Base-by-base conservation (phyloP, 1,284 basidiomycete genomes). In the Entoloma clypeatum region DNA sequence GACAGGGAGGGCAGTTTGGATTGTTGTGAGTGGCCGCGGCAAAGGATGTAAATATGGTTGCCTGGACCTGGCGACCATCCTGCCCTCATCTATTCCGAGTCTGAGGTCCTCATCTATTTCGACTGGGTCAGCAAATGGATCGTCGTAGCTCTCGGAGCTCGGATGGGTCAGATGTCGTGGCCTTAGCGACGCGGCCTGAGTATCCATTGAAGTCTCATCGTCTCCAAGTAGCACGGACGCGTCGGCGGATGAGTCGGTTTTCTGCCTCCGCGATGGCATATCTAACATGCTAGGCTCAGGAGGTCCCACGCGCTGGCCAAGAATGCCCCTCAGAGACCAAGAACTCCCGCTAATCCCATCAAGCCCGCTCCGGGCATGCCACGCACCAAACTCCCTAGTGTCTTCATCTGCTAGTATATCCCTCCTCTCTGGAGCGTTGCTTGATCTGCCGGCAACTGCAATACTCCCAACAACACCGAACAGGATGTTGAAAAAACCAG, bases 371-470 rank as follows among this genome's bases (percentile, higher is more conserved):
- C 56, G 51, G 30, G 58, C 53, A 37, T 63, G 61, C 63, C 62
- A 65, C 16, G 61, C 56, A 7, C 63, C 68, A 42, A 81, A 77
- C 14, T 75, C 71, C 9, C 70, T 65, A 2, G 72, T 69, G 53
- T 88, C 85, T 60, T 88, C 85, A 45, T 88, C 84, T 2, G 77
- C 84, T 24, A 88, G 71, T 76, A 88, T 87, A 55, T 88, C 84
- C 21, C 72, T 68, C 24, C 82, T 64, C 45, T 63, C 55, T 8
- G 53, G 55, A 10, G 53, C 49, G 26, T 48, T 58, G 10, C 55
- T 57, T 33, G 52, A 44, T 17, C 57, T 54, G 13, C 55, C 49
- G 13, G 47, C 49, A 4, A 52, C 55, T 18, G 41, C 50, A 8
- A 61, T 34, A 13, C 55, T 47, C 3, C 52, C 52, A n/a, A 58